phyloP scores from a whole-genome alignment of 495 filamentous ascomycete genomes.

The Penicillium lagena region DNA sequence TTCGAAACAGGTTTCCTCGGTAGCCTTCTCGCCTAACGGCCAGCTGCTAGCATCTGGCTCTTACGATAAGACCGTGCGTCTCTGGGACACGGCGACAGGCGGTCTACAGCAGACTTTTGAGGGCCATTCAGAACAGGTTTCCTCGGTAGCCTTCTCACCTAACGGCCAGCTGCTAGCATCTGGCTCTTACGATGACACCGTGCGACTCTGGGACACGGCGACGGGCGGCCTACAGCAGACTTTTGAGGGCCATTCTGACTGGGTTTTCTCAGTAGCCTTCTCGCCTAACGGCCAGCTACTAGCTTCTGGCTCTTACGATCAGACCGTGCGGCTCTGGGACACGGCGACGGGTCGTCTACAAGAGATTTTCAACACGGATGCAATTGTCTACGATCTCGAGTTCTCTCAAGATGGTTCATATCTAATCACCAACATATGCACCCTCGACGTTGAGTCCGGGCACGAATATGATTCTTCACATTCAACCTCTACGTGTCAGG shows the following conservation, averaged over 20 bases:
- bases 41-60: constrained; percentile 11
- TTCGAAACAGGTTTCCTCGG: constrained; percentile 4
- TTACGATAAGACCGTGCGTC: constrained; percentile 6
- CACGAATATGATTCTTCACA: background rate
- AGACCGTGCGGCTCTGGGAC: constrained; percentile 31
- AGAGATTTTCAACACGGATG: background rate
- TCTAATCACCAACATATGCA: constrained; percentile 3
- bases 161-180: constrained; percentile 20
- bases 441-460: constrained; percentile 3
- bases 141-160: constrained; percentile 16
- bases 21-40: constrained; percentile 14
- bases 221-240: constrained; percentile 7
- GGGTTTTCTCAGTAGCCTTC: constrained; percentile 14
- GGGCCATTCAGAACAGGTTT: constrained; percentile 8
- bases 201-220: constrained; percentile 28
- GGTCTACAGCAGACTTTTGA: constrained; percentile 6
- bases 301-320: constrained; percentile 14
- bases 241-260: constrained; percentile 8
- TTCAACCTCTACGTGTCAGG: background rate
- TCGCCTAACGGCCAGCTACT: constrained; percentile 12
- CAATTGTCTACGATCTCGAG: constrained; percentile 2
- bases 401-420: constrained; percentile 10
- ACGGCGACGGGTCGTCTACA: constrained; percentile 11
- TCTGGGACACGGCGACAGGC: constrained; percentile 20
- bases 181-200: constrained; percentile 18